Percentiles rank a stretch among this genome's conserved stretches.
phyloP scores from a whole-genome alignment of 441 rosid genomes.

The Aleurites moluccanus region DNA sequence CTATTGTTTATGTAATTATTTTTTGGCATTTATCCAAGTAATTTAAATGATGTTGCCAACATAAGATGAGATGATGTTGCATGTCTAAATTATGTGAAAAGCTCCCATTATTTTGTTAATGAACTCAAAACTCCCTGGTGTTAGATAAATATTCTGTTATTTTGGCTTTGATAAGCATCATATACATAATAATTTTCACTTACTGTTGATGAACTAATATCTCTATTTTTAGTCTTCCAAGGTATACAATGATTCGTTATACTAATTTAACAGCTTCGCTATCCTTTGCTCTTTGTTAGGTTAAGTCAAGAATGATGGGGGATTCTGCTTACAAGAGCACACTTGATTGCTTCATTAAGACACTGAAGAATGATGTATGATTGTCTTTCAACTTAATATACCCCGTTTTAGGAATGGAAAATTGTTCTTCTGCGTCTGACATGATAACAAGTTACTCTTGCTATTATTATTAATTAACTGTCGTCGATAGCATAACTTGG shows the following conservation, averaged over 20 bases:
- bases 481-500: not conserved
- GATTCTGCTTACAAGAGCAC: conserved; percentile 91
- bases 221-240: conserved; percentile 8
- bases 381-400: conserved; percentile 11
- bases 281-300: conserved; percentile 44
- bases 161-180: not conserved
- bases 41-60: not conserved
- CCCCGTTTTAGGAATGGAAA: not conserved
- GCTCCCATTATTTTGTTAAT: not conserved
- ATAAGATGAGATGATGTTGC: not conserved
- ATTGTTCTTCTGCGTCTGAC: not conserved
- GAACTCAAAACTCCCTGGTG: not conserved
- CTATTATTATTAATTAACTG: not conserved
- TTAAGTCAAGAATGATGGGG: conserved; percentile 99
- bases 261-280: not conserved
- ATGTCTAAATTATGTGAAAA: not conserved
- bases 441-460: not conserved
- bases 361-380: conserved; percentile 82
- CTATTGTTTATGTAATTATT: conserved; percentile 7
- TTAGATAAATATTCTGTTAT: not conserved
- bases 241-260: not conserved
- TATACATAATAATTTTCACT: not conserved
- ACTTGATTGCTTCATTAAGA: conserved; percentile 87
- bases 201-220: not conserved
- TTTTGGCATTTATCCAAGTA: not conserved